These are phyloP conservation scores for Candida andamanensis DNA, from an alignment of 805 yeast species.

Conservation along the genomic window DNA sequence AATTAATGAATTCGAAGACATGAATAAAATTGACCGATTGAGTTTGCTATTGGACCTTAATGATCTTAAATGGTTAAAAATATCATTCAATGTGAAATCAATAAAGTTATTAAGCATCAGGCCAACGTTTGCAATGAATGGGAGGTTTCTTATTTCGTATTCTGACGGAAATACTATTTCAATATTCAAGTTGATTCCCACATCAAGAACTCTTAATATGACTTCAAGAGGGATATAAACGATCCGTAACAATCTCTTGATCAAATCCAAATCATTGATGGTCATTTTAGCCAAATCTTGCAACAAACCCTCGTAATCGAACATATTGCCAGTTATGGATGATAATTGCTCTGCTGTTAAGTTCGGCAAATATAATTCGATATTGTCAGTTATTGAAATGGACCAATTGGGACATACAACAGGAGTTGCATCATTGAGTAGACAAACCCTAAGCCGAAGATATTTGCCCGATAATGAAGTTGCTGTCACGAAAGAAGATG, in stretches of 20 bases:
- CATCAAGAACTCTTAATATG: conserved; percentile 52
- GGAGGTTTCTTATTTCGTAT: conserved; percentile 33
- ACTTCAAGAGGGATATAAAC: conserved; percentile 57
- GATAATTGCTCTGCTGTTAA: conserved; percentile 45
- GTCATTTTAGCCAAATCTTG: conserved; percentile 35
- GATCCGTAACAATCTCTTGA: conserved; percentile 41
- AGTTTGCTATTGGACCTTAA: conserved; percentile 19
- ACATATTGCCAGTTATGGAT: conserved; percentile 33
- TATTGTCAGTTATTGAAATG: conserved; percentile 44
- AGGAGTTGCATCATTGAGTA: conserved; percentile 80
- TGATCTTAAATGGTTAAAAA: conserved; percentile 71
- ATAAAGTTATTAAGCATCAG: conserved; percentile 66
- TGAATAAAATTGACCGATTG: conserved; percentile 69
- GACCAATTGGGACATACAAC: conserved; percentile 70
- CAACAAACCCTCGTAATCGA: conserved; percentile 36
- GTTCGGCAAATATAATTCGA: conserved; percentile 58
- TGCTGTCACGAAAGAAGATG: conserved; percentile 72
- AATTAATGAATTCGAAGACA: conserved; percentile 82
- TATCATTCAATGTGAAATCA: conserved; percentile 63
- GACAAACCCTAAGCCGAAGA: conserved; percentile 60
- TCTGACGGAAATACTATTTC: conserved; percentile 74
- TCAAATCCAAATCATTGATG: conserved; percentile 28
- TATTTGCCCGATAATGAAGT: conserved; percentile 85
- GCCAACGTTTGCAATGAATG: conserved; percentile 38
- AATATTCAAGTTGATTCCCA: conserved; percentile 60